phyloP scores from a whole-genome alignment of 2,329 filamentous ascomycete species.

The Beauveria pseudobassiana region DNA sequence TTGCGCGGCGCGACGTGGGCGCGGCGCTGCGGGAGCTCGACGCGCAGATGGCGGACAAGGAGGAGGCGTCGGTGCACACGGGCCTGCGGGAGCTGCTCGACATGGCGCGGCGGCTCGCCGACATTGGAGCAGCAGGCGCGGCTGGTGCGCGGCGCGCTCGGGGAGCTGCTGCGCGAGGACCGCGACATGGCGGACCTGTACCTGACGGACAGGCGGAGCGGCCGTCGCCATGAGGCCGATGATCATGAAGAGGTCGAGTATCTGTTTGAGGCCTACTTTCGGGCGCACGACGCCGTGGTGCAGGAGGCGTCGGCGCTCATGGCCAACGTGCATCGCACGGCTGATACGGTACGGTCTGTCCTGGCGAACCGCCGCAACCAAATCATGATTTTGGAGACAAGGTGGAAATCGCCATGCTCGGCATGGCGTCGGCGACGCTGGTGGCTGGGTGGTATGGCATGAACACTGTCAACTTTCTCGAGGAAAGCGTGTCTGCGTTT shows the following conservation, averaged over 20 bases:
- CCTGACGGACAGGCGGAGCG: constrained; percentile 23
- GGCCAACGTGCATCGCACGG: constrained; percentile 24
- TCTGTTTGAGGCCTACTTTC: constrained; percentile 29
- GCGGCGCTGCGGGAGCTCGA: constrained; percentile 9
- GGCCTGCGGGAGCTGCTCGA: constrained; percentile 22
- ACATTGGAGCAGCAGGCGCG: constrained; percentile 25
- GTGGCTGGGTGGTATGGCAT: constrained; percentile 29
- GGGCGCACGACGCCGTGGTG: constrained; percentile 25
- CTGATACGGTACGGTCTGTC: constrained; percentile 25
- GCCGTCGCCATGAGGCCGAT: constrained; percentile 20
- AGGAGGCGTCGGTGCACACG: constrained; percentile 15
- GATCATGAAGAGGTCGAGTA: constrained; percentile 31
- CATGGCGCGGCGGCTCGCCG: constrained; percentile 18
- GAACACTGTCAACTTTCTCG: constrained; percentile 30
- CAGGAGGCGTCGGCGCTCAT: constrained; percentile 20
- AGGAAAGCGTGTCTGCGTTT: constrained; percentile 25
- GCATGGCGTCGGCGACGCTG: constrained; percentile 26
- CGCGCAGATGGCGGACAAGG: constrained; percentile 13
- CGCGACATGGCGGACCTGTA: constrained; percentile 30
- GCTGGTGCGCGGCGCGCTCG: constrained; percentile 25
- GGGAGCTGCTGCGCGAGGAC: constrained; percentile 27
- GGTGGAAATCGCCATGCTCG: constrained; percentile 28
- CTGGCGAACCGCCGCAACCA: constrained; percentile 29
- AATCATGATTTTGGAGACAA: constrained; percentile 30
- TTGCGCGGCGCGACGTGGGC: constrained; percentile 14